Evolutionary conservation across 2,329 filamentous ascomycete species (phyloP).

Genomic region (Pseudocercospora cruenta): DNA sequence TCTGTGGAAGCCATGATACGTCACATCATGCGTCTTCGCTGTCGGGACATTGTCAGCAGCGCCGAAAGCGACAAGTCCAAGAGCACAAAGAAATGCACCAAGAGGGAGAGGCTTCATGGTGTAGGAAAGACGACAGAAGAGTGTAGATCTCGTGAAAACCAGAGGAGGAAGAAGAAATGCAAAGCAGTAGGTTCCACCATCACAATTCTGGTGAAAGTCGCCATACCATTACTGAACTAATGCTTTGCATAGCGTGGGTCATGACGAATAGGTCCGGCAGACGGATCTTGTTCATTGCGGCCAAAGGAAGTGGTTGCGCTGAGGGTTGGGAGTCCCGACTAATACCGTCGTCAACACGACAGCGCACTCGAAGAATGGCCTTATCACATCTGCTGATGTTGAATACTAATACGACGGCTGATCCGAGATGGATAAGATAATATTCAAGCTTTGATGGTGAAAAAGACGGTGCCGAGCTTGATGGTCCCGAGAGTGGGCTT

Average conservation of each 20-base stretch:
- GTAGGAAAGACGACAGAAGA: neutral
- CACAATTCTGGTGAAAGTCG: neutral
- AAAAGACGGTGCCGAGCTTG: neutral
- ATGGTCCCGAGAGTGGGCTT: neutral
- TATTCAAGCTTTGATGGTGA: neutral
- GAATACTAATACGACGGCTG: neutral
- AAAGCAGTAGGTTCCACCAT: neutral
- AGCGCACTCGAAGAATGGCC: neutral
- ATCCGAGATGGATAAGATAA: slow-evolving; percentile 1
- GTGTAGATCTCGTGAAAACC: neutral
- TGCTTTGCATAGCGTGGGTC: neutral
- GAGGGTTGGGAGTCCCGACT: neutral
- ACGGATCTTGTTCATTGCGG: neutral
- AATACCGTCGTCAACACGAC: neutral
- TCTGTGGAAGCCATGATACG: slow-evolving; percentile 31
- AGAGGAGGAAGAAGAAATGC: neutral
- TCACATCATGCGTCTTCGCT: slow-evolving; percentile 17
- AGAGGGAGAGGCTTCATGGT: neutral
- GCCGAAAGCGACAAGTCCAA: neutral
- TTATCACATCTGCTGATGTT: neutral
- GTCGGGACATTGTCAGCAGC: neutral
- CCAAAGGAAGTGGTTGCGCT: neutral
- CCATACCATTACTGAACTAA: neutral
- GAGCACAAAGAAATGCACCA: neutral
- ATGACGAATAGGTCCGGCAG: neutral